Base-by-base conservation (phyloP, 495 filamentous ascomycete genomes). In the Podospora pseudocomata region DNA sequence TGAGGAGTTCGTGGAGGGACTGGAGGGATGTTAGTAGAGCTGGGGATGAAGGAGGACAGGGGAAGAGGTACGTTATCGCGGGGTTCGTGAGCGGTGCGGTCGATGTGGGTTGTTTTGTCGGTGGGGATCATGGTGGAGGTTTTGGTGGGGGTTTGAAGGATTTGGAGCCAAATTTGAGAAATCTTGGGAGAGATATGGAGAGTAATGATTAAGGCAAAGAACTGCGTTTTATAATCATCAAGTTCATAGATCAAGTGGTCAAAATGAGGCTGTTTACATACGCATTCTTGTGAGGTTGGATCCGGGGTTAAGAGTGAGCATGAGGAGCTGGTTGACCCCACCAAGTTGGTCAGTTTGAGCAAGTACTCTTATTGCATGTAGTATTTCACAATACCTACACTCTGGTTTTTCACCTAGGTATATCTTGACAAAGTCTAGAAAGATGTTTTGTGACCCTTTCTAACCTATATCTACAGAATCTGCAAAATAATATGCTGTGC, bases 41-140 rank as follows among this genome's bases (percentile, higher is more conserved):
- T 67, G 26, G 69, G 0, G 23, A 7, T 66, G 13, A 53, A 65
- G 18, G 27, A 16, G 28, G 7, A 15, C 13, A 53, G 28, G 61
- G 32, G 26, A 20, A 53, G 53, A 26, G 13, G 32, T 44, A 63
- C 61, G 32, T 28, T 19, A 27, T 63, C 61, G 5, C 61, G 61
- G 32, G 61, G 61, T 20, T 63, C 61, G 13, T 63, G 15, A 2
- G 89, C 88, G 7, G 92, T 96, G 65, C 92, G 87, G 71, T 92
- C 84, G 15, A 84, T 71, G 63, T 87, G 85, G 64, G 72, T 74
- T 61, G 74, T 68, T 72, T 76, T 78, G 53, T 53, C 72, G 5
- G 65, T 2, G 39, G 27, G 39, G 34, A 13, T 23, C 13, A 54
- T 28, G 49, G 56, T 34, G 54, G 15, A n/a, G 49, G 23, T 26